Conservation (phyloP, 352 stramenopile genomes). For the Pythium phragmitis region DNA sequence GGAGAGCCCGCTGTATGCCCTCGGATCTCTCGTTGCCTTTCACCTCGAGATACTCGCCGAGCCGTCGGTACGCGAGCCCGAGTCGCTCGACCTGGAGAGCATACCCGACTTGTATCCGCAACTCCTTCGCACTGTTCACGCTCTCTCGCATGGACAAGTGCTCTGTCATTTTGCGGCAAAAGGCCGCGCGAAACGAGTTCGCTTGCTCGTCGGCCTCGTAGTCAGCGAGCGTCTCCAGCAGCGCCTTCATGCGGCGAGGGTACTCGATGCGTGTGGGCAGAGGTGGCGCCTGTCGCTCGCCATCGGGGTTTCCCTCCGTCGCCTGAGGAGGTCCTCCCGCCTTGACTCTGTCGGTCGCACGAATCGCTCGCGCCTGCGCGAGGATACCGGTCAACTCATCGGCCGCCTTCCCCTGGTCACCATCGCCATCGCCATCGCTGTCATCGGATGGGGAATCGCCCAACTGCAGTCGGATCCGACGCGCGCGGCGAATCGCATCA, state of each 20-base stretch:
- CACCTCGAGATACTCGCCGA: slow-evolving; percentile 37
- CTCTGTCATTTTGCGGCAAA: slow-evolving; percentile 58
- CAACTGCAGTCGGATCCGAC: slow-evolving; percentile 28
- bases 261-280: slow-evolving; percentile 35
- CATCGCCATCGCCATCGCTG: slow-evolving; percentile 3
- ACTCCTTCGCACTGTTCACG: neutral
- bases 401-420: neutral
- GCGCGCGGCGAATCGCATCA: slow-evolving; percentile 47
- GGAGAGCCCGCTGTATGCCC: slow-evolving; percentile 30
- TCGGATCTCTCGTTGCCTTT: slow-evolving; percentile 31
- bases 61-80: slow-evolving; percentile 29
- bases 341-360: slow-evolving; percentile 1
- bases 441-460: neutral
- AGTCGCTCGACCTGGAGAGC: slow-evolving; percentile 30
- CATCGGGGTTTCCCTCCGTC: neutral
- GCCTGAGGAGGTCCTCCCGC: neutral
- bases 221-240: slow-evolving; percentile 43
- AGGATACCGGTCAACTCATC: slow-evolving; percentile 14
- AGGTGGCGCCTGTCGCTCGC: neutral
- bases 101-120: slow-evolving; percentile 12
- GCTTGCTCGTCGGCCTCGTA: slow-evolving; percentile 30
- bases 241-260: slow-evolving; percentile 41
- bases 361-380: slow-evolving; percentile 14
- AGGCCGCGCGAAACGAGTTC: slow-evolving; percentile 41
- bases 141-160: slow-evolving; percentile 33